Percentiles rank a stretch among this genome's conserved stretches.
phyloP scores from a whole-genome alignment of 345 rosid genomes.

The Eucalyptus regnans region DNA sequence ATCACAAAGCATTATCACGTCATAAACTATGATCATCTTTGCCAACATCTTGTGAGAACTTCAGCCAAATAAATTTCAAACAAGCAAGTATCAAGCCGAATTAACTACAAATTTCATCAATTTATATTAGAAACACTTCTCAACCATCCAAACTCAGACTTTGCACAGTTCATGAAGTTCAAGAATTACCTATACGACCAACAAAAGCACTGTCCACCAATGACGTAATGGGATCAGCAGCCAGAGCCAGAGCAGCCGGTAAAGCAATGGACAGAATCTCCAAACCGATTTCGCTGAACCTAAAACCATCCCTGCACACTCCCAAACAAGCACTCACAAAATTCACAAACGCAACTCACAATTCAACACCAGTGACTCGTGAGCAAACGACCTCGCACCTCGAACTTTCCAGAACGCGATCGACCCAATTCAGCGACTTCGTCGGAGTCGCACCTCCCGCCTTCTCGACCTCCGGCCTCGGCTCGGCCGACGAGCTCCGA shows the following conservation, averaged over 20 bases:
- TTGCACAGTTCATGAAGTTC: neutral
- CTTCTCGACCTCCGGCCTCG: neutral
- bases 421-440: neutral
- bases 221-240: constrained; percentile 82
- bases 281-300: constrained; percentile 44
- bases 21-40: neutral
- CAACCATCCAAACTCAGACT: neutral
- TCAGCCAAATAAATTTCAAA: neutral
- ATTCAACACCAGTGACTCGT: neutral
- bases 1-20: neutral
- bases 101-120: neutral
- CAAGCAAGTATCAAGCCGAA: neutral
- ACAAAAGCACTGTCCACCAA: constrained; percentile 82
- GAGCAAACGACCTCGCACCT: neutral
- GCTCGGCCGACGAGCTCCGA: constrained; percentile 6
- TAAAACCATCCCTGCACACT: constrained; percentile 19
- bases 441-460: neutral
- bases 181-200: constrained; percentile 60
- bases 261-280: constrained; percentile 78
- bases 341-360: neutral
- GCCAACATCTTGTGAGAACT: neutral
- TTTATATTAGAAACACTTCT: neutral
- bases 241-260: constrained; percentile 90
- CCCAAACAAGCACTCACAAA: neutral
- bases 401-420: neutral